Base-by-base conservation (phyloP, 768 basidiomycete genomes). In the Punctularia strigosozonata region DNA sequence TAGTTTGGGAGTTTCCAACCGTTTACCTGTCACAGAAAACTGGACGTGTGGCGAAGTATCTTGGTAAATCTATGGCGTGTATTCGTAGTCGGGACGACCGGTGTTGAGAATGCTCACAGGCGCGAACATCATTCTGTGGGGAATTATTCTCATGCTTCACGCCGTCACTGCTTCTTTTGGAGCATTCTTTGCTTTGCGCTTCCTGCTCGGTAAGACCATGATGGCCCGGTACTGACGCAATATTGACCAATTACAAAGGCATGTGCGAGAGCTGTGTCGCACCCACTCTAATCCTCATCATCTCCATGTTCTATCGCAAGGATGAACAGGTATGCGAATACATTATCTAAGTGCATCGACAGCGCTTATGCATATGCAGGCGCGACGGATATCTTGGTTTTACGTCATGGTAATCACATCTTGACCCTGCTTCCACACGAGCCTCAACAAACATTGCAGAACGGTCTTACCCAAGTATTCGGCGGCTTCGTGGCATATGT, bases 251-350 rank as follows among this genome's bases (percentile, higher is more conserved):
- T 32, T 19, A 19, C 19, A 34, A 21, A 78, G 77, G 77, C 26
- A 77, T 79, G 77, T 72, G 71, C 49, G 78, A 81, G 52, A 67
- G 66, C 44, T 77, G 76, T 47, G 78, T 79, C 12, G 67, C 74
- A 4, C 78, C 78, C 0, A 73, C 66, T 46, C 58, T 80, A 24
- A 73, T 80, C 53, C 56, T 78, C 37, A 66, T 79, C 26, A 66
- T 78, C 30, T 69, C 73, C 7, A 75, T 77, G 70, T 80, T 78
- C 50, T 80, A 78, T 57, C 75, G 72, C 61, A 79, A 78, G 55
- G 60, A 75, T 37, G 77, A 79, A 46, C 76, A 80, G 61, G 70
- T 64, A 32, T 20, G 47, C 6, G 18, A 14, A 32, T 14, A 5
- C 4, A 17, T 25, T 14, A 6, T 18, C 20, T 32, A 4, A 15